Percentiles rank a stretch among this genome's conserved stretches.
Evolutionary conservation across 345 rosid species (phyloP).

Genomic region (Aquilaria malaccensis): DNA sequence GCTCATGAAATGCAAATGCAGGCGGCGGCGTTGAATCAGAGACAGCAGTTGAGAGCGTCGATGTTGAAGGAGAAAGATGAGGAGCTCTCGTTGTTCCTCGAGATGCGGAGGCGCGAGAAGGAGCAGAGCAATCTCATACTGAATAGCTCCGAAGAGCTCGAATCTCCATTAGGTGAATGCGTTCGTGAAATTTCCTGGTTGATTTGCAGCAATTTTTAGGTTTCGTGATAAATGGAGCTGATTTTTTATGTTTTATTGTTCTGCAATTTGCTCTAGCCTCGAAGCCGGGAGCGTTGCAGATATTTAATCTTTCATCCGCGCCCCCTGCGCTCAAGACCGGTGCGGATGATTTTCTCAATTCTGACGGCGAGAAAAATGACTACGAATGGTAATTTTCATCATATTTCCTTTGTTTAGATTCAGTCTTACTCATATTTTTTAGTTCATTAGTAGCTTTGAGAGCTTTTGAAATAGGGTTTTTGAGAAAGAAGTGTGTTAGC

Average conservation of each 20-base stretch:
- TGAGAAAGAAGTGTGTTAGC: no score
- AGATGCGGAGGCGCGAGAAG: slow-evolving; percentile 87
- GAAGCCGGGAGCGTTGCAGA: slow-evolving; percentile 73
- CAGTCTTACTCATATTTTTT: neutral
- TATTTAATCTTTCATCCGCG: slow-evolving; percentile 63
- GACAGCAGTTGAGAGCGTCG: slow-evolving; percentile 72
- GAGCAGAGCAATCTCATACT: slow-evolving; percentile 58
- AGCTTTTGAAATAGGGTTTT: no score
- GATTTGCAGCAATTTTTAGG: neutral
- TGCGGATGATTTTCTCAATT: slow-evolving; percentile 87
- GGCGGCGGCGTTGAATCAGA: slow-evolving; percentile 64
- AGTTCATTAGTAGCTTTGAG: no score
- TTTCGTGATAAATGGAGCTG: neutral
- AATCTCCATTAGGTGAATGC: slow-evolving; percentile 60
- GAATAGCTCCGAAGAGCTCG: slow-evolving; percentile 53
- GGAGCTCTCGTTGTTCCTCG: slow-evolving; percentile 84
- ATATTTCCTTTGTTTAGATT: neutral
- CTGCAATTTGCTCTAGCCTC: slow-evolving; percentile 43
- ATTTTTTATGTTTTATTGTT: neutral
- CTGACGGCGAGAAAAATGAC: slow-evolving; percentile 89
- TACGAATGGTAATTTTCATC: slow-evolving; percentile 73
- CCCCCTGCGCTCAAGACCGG: slow-evolving; percentile 39
- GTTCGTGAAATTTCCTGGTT: neutral
- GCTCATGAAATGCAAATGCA: slow-evolving; percentile 68
- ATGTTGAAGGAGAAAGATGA: slow-evolving; percentile 91